Evolutionary conservation across 306 rosid genomes (phyloP), one percentile per base, ranked within the genome.

Genomic region (Vigna trinervia): DNA sequence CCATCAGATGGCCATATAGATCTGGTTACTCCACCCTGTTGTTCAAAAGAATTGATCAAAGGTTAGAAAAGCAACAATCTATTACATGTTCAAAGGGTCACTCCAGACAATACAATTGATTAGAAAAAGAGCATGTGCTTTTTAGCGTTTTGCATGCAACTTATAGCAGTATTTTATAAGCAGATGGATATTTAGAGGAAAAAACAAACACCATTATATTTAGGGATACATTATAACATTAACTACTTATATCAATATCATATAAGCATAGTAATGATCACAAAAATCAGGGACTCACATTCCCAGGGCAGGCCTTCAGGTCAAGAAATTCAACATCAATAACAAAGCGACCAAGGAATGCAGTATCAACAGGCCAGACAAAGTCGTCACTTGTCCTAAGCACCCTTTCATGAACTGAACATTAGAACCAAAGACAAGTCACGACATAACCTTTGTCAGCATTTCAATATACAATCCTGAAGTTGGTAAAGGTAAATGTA

Each of bases 261-360:
- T 51, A 82, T 50, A 19, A 71, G 11, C 2, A 69, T 74, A 23
- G 20, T 12, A 57, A 64, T 59, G 52, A 70, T 57, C n/a, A 34
- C 8, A 73, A 41, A 19, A 52, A 28, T 41, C 22, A 58, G 76
- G 71, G 76, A 88, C 96, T 92, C 79, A 88, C 97, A 83, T 83
- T 84, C 69, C 62, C 54, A 62, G 89, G 81, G 76, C 51, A 75
- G 80, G 87, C 80, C 89, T 81, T 92, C 75, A 92, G 79, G 86
- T 90, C 97, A 34, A 90, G 91, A 85, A 92, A 92, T 76, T 92
- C 97, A 66, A 90, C 88, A 77, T 86, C 92, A 22, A 92, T 85
- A 80, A 90, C 41, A 19, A 88, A 81, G 54, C 88, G 93, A 13
- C 96, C 93, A 39, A 60, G 76, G 78, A 86, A 87, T 76, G 85